Conservation (phyloP, 441 rosid genomes). For the Erysimum cheiri region DNA sequence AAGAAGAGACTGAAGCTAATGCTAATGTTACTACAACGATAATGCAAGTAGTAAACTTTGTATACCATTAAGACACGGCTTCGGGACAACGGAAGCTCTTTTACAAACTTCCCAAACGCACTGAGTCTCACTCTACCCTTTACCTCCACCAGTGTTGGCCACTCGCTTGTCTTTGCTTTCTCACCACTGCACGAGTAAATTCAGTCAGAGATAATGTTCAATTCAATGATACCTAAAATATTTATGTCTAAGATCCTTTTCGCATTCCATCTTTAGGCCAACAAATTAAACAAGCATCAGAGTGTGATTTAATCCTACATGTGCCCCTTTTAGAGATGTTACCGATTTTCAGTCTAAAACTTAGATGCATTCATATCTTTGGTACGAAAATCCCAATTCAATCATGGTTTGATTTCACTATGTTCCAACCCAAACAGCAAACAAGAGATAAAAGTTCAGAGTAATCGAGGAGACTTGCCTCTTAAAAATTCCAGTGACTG, state of each 20-base stretch:
- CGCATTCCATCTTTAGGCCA: not conserved
- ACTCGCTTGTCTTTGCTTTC: constrained; percentile 62
- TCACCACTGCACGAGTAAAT: constrained; percentile 69
- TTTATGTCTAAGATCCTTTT: not conserved
- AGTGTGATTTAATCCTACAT: not conserved
- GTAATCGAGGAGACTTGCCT: constrained; percentile 55
- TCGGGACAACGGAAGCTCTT: constrained; percentile 89
- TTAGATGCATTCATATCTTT: not conserved
- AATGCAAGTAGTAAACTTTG: constrained; percentile 50
- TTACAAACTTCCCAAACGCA: constrained; percentile 93
- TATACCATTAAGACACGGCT: constrained; percentile 94
- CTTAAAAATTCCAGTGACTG: constrained; percentile 70
- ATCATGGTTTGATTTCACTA: constrained; percentile 8
- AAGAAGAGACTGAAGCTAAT: not conserved
- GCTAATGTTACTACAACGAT: constrained; percentile 33
- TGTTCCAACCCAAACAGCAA: constrained; percentile 6
- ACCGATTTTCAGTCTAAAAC: constrained; percentile 2
- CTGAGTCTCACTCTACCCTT: constrained; percentile 94
- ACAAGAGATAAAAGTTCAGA: not conserved
- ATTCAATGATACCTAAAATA: not conserved
- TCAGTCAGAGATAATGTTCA: constrained; percentile 17
- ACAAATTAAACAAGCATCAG: constrained; percentile 1
- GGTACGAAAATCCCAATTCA: not conserved
- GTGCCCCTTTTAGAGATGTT: not conserved
- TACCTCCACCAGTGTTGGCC: constrained; percentile 76